Evolutionary conservation across 1,284 basidiomycete genomes (phyloP), one percentile per base, ranked within the genome.

Genomic region (Rhodotorula sp.): DNA sequence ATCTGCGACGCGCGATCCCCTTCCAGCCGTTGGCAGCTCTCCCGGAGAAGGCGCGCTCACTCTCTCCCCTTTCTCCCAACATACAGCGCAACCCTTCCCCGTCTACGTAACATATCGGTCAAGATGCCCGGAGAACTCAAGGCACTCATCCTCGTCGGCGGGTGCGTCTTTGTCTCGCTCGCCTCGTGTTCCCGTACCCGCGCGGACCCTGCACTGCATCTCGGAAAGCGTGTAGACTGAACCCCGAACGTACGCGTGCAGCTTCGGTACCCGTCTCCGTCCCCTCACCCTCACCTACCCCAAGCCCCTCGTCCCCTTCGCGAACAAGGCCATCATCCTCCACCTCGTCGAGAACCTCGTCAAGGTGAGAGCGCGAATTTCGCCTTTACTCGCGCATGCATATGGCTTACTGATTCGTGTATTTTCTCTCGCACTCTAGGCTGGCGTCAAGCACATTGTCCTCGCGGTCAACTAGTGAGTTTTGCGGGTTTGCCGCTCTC

Each of bases 261-360:
- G 80, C 76, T 85, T 85, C 80, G 84, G 84, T 71, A 85, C 84
- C 48, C 82, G 84, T 71, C 82, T 85, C 51, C 82, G 85, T 75
- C 85, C 85, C 49, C 77, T 85, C 70, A 85, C 85, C 20, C 81
- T 85, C 75, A 83, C 84, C 68, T 77, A 81, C 78, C 85, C 85
- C 69, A 85, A 85, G 79, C 85, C 85, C 23, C 79, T 85, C 65
- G 84, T 85, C 71, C 71, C 68, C 26, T 73, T 69, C 29, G 68
- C 68, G 20, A 75, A 75, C 73, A 75, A 75, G 73, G 69, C 72
- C 54, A 74, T 74, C 67, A 68, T 84, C 79, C 79, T 85, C 72
- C 85, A 85, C 78, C 83, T 85, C 78, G 84, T 85, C 74, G 85
- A 85, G 76, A 79, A 84, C 67, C 81, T 85, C 47, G 84, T 85